Evolutionary conservation across 768 basidiomycete genomes (phyloP), one percentile per base, ranked within the genome.

Genomic region (Boletus fagicola): DNA sequence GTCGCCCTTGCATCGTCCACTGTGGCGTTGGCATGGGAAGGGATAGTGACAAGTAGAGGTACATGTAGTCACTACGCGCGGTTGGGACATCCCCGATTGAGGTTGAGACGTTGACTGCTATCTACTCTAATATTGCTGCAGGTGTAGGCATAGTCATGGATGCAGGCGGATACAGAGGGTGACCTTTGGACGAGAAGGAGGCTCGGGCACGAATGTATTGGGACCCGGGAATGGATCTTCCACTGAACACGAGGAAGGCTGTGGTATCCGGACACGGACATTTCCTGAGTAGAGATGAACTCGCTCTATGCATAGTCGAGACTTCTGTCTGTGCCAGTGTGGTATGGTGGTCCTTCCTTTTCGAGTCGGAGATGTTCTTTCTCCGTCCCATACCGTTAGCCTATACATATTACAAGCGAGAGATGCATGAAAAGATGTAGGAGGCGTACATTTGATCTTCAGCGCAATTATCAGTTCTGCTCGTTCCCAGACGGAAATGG

Each of bases 201-300:
- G 76, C 16, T 88, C 84, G 6, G 85, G 85, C 10, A 82, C 83
- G 45, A 90, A 76, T 35, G 75, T 74, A 20, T 83, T 85, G 2
- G 90, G 77, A 0, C 86, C 71, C 11, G 85, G 79, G 68, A 90
- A 90, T 1, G 88, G 88, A n/a, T 90, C 87, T 68, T 91, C 89
- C 80, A 90, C 88, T 90, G 49, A 49, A 36, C 22, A 59, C 57
- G 43, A 57, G 35, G 30, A 49, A 31, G 26, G 9, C n/a, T 40
- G 18, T 49, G 15, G n/a, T 36, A 42, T 49, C 26, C 31, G 26
- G 20, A 35, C 36, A 39, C 43, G 13, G 39, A 9, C 33, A 36
- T 22, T n/a, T n/a, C n/a, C n/a, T n/a, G n/a, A n/a, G n/a, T n/a
- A 49, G 2, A 35, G 35, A 51, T 16, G 24, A 5, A 73, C 83